Conservation (phyloP, 2,329 filamentous ascomycete genomes). For the Teratosphaeria destructans region DNA sequence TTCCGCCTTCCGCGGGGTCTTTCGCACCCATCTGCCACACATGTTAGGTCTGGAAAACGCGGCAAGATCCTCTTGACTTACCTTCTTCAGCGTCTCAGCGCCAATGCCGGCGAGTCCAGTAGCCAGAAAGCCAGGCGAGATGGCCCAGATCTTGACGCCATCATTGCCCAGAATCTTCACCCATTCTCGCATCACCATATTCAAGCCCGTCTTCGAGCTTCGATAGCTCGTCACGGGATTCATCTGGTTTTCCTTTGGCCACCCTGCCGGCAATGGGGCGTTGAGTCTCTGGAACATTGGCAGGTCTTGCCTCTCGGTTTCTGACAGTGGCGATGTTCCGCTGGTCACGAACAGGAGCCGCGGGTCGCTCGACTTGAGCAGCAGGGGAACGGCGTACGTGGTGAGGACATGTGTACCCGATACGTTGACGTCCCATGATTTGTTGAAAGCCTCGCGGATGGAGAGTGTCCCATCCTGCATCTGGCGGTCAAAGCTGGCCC, state of each 20-base stretch:
- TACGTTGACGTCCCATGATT: conserved; percentile 30
- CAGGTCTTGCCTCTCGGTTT: conserved; percentile 21
- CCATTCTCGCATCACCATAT: conserved; percentile 43
- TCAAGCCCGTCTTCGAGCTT: conserved; percentile 36
- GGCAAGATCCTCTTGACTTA: conserved; percentile 3
- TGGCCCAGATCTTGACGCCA: conserved; percentile 39
- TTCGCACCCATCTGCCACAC: conserved; percentile 27
- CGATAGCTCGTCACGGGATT: conserved; percentile 29
- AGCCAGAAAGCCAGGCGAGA: conserved; percentile 38
- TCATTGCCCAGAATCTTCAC: conserved; percentile 29
- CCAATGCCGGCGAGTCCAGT: conserved; percentile 31
- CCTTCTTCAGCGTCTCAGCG: conserved; percentile 21
- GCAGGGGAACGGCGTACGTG: conserved; percentile 25
- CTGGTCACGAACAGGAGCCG: conserved; percentile 31
- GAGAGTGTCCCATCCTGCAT: conserved; percentile 18
- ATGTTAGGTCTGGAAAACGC: neutral
- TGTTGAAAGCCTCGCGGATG: conserved; percentile 29
- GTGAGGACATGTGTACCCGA: conserved; percentile 30
- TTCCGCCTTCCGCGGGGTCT: conserved; percentile 27
- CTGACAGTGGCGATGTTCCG: conserved; percentile 32
- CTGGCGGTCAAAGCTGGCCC: conserved; percentile 35
- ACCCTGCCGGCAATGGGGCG: conserved; percentile 29
- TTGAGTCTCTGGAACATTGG: conserved; percentile 15
- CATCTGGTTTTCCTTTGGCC: conserved; percentile 33
- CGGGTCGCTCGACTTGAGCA: conserved; percentile 26